phyloP scores from a whole-genome alignment of 2,329 filamentous ascomycete species.

The Phoma herbarum region DNA sequence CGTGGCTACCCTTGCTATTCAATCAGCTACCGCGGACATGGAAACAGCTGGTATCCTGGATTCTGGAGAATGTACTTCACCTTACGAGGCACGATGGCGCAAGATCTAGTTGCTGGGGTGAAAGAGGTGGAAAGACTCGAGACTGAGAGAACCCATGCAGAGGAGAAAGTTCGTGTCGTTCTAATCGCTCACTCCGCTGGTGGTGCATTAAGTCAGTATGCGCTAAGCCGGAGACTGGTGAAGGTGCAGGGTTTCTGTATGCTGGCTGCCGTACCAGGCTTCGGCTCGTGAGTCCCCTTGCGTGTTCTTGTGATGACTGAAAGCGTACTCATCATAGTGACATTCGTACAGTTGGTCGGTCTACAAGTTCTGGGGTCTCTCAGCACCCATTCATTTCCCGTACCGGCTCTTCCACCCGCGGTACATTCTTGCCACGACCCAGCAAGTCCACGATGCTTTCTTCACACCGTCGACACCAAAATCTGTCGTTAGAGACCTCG shows the following conservation, averaged over 20 bases:
- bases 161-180: constrained; percentile 48
- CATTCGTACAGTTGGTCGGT: constrained; percentile 23
- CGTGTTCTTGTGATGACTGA: too few relatives aligned
- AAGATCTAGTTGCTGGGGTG: constrained; percentile 58
- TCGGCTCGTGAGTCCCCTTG: constrained; percentile 57
- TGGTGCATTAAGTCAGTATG: constrained; percentile 60
- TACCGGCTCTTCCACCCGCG: constrained; percentile 61
- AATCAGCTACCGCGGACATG: constrained; percentile 63
- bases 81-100: constrained; percentile 53
- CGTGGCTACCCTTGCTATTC: constrained; percentile 61
- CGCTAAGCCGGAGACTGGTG: constrained; percentile 55
- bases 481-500: constrained; percentile 54
- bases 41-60: constrained; percentile 61
- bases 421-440: constrained; percentile 62
- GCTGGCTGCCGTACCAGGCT: constrained; percentile 59
- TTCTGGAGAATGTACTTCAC: constrained; percentile 61
- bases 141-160: constrained; percentile 32
- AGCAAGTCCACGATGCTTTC: constrained; percentile 61
- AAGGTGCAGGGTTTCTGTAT: constrained; percentile 58
- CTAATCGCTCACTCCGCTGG: constrained; percentile 64
- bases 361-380: constrained; percentile 39
- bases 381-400: constrained; percentile 36
- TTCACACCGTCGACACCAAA: constrained; percentile 58
- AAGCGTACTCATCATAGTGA: too few relatives aligned
- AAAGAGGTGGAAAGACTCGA: constrained; percentile 44